phyloP scores from a whole-genome alignment of 2,329 filamentous ascomycete genomes.

The Cryphonectria naterciae region DNA sequence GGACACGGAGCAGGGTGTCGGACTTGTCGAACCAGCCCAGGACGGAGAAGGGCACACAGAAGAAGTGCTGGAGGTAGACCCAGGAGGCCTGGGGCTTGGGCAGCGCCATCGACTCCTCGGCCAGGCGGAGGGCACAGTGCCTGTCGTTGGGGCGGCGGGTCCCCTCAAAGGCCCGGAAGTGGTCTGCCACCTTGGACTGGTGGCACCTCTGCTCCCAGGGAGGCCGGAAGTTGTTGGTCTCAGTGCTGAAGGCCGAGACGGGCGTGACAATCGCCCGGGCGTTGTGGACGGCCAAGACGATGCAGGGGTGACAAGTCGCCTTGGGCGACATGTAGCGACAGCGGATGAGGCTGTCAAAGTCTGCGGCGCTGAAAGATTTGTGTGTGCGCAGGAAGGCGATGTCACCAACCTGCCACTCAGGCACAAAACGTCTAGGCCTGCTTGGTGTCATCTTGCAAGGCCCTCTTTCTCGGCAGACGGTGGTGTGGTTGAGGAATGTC shows the following conservation, averaged over 20 bases:
- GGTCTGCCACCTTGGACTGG: constrained; percentile 30
- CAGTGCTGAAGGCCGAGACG: constrained; percentile 40
- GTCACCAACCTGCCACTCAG: constrained; percentile 34
- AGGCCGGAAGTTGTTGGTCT: constrained; percentile 32
- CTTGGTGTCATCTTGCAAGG: neutral
- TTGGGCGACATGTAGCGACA: constrained; percentile 28
- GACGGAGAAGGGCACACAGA: constrained; percentile 30
- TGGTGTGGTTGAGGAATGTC: too few relatives aligned
- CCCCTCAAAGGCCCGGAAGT: constrained; percentile 40
- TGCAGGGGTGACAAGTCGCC: constrained; percentile 41
- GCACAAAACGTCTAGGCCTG: neutral
- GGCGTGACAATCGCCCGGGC: constrained; percentile 36
- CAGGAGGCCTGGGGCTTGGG: constrained; percentile 33
- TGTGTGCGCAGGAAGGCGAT: constrained; percentile 37
- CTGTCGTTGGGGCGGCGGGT: constrained; percentile 30
- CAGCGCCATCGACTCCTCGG: constrained; percentile 29
- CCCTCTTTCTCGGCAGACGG: neutral
- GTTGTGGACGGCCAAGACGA: constrained; percentile 36
- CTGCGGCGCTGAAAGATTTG: constrained; percentile 26
- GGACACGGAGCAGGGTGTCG: constrained; percentile 20
- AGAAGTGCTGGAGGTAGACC: constrained; percentile 31
- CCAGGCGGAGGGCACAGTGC: constrained; percentile 34
- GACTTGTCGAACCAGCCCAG: constrained; percentile 31
- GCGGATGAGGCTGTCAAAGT: constrained; percentile 31
- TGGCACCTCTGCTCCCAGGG: constrained; percentile 40